These are phyloP conservation scores for Fusarium secorum DNA, from an alignment of 2,329 filamentous ascomycete species.

Conservation along the genomic window DNA sequence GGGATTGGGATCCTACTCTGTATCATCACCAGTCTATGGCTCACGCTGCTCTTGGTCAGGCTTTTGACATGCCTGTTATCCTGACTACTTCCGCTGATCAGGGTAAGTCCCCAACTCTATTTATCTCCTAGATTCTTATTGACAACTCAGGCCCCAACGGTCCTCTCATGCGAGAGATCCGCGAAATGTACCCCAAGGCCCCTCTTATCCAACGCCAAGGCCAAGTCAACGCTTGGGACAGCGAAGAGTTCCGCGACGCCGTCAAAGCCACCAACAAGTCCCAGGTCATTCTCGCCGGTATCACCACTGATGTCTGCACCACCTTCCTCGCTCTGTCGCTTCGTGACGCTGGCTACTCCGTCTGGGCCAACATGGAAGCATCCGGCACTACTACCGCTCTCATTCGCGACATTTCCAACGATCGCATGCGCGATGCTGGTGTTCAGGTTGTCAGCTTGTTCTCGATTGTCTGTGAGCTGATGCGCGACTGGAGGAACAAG, in stretches of 20 bases:
- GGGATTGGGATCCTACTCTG: slow-evolving; percentile 71
- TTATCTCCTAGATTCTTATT: neutral
- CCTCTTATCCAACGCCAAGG: slow-evolving; percentile 73
- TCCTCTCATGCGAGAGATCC: slow-evolving; percentile 72
- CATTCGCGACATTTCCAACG: slow-evolving; percentile 70
- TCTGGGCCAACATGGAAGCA: slow-evolving; percentile 77
- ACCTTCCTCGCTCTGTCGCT: slow-evolving; percentile 78
- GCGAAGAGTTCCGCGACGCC: slow-evolving; percentile 70
- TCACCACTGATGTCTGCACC: slow-evolving; percentile 79
- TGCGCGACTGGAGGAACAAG: slow-evolving; percentile 72
- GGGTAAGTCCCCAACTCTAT: neutral
- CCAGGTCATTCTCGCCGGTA: slow-evolving; percentile 76
- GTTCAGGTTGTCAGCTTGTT: slow-evolving; percentile 71
- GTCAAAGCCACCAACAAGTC: slow-evolving; percentile 70
- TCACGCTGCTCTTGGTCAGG: slow-evolving; percentile 70
- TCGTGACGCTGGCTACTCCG: slow-evolving; percentile 73
- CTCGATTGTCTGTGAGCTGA: slow-evolving; percentile 70
- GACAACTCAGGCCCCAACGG: slow-evolving; percentile 69
- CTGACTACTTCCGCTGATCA: slow-evolving; percentile 73
- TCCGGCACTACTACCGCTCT: slow-evolving; percentile 70
- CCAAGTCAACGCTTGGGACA: slow-evolving; percentile 82
- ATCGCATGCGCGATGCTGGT: slow-evolving; percentile 71
- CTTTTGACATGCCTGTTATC: slow-evolving; percentile 74
- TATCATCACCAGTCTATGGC: slow-evolving; percentile 74
- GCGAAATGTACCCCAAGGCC: slow-evolving; percentile 70